Base-by-base conservation (phyloP, 1,284 basidiomycete genomes). In the Termitomyces sp. region DNA sequence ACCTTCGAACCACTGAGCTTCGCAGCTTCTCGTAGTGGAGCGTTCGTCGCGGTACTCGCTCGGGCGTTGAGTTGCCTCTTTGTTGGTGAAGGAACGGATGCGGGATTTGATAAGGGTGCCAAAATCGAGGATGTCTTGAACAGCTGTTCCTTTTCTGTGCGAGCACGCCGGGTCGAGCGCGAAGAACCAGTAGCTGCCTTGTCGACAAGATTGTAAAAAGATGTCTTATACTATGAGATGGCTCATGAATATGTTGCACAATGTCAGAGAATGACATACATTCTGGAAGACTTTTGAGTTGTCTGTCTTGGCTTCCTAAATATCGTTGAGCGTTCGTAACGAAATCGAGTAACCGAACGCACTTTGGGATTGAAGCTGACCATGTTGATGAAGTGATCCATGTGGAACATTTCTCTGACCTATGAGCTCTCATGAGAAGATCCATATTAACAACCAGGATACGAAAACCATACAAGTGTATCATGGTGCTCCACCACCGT, bases 341-440 rank as follows among this genome's bases (percentile, higher is more conserved):
- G 30, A 28, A 33, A 21, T 18, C 37, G 38, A 55, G n/a, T 30
- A 4, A n/a, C 14, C 18, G 30, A 19, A 66, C 78, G 49, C 58
- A 89, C 89, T 66, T 75, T 70, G 1, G 91, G 91, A 66, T 93
- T 79, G 67, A 84, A 95, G 5, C 75, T 76, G 38, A 91, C 70
- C 70, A 94, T 75, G 21, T 79, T 83, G 3, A 82, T 77, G 63
- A 88, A 94, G 53, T 85, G 76, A 59, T 93, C 86, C 68, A 94
- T 75, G 62, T 95, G 92, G 68, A 93, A 95, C 52, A 82, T 76
- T 67, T 96, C 91, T 55, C 91, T 80, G 48, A 94, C 74, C 86
- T 91, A 55, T 6, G 59, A 24, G 18, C 19, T 31, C 14, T 26
- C 26, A 41, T 54, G 33, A 58, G 44, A 35, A 13, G 7, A 24